Conservation (phyloP, 306 rosid species). For the Cucurbita moschata region DNA sequence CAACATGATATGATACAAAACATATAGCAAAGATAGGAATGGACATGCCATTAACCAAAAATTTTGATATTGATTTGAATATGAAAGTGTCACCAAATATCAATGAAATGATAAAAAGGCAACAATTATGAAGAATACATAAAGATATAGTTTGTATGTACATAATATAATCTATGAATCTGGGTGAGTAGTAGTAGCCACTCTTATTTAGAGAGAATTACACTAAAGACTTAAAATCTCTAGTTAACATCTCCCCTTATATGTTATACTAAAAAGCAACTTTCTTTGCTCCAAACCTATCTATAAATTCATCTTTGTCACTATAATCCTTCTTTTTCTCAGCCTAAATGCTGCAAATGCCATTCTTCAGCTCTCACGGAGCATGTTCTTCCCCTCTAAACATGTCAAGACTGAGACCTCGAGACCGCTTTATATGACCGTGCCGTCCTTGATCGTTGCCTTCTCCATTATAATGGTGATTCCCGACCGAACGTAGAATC, state of each 20-base stretch:
- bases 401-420: no score
- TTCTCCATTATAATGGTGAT: slow-evolving; percentile 60
- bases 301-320: background rate
- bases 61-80: background rate
- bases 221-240: background rate
- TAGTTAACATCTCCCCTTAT: background rate
- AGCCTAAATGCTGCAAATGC: background rate
- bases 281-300: background rate
- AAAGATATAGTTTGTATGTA: background rate
- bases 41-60: background rate
- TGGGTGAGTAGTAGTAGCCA: background rate
- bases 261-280: background rate
- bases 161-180: background rate
- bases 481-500: slow-evolving; percentile 75
- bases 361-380: background rate
- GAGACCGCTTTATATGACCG: slow-evolving; percentile 34
- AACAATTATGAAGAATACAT: background rate
- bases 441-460: slow-evolving; percentile 57
- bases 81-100: background rate
- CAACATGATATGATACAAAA: no score
- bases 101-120: background rate
- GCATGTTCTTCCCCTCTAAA: no score
- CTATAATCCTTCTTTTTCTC: background rate
- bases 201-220: background rate
- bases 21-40: background rate